Base-by-base conservation (phyloP, 2,329 filamentous ascomycete genomes). In the Fusarium luffae region DNA sequence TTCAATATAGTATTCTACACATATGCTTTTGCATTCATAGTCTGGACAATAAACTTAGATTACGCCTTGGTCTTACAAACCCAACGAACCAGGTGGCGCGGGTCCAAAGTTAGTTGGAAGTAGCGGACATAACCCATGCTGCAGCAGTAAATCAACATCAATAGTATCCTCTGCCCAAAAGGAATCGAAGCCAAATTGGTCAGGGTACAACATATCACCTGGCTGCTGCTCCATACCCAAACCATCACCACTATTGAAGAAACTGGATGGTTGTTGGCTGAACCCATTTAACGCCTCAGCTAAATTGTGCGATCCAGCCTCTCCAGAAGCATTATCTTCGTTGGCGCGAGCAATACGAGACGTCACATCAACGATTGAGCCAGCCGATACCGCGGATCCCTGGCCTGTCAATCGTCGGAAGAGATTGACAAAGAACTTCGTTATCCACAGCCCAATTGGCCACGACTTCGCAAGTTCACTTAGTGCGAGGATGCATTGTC, bases 371-470 rank as follows among this genome's bases (percentile, higher is more conserved):
- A 70, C 49, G 14, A 68, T 68, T 2, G 70, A 48, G 2, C 61
- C 66, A 16, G 52, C 47, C 9, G 54, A 44, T 1, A 56, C n/a
- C 1, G 58, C 58, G 2, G 69, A 68, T 0, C 60, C 69, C n/a
- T 72, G 63, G 0, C 67, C 56, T 10, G 60, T 69, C 9, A 73
- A 56, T 19, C 61, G 58, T 28, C 59, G 41, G 44, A 73, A 57
- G 7, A 73, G 61, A 3, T 71, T 73, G 1, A 59, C 57, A n/a
- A 73, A 73, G 10, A 70, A 54, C 7, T 58, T 69, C 2, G 63
- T 47, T 5, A 73, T 68, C 70, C 70, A 72, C 18, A 71, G 19
- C 2, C 70, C 68, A 2, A 73, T 69, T 0, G 70, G 70, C 70
- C 70, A 73, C 0, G 48, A 34, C 1, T 73, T 73, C 11, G 70